Evolutionary conservation across 2,329 filamentous ascomycete genomes (phyloP).

Genomic region (Aspergillus sp.): DNA sequence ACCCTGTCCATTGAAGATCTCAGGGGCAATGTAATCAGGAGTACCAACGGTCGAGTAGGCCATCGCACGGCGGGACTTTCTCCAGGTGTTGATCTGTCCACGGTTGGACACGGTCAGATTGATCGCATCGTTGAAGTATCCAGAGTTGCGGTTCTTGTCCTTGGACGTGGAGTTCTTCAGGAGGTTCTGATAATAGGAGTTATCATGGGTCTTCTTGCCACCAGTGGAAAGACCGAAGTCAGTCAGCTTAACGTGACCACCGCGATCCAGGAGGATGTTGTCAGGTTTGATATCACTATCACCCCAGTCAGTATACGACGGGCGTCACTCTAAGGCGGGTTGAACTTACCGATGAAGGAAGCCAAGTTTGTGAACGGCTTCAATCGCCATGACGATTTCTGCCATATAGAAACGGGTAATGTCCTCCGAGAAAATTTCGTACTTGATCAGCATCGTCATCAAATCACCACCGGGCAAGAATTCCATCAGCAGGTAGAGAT

Average conservation of each 20-base stretch:
- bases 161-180: constrained; percentile 72
- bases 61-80: constrained; percentile 90
- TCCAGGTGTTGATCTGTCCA: constrained; percentile 97
- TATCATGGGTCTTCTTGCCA: constrained; percentile 96
- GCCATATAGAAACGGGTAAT: constrained; percentile 99
- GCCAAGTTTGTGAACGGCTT: constrained; percentile 94
- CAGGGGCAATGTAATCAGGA: constrained; percentile 96
- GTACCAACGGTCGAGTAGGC: constrained; percentile 98
- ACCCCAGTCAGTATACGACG: constrained; percentile 16
- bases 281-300: constrained; percentile 95
- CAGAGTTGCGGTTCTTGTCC: constrained; percentile 81
- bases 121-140: constrained; percentile 89
- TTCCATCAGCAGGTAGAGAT: constrained; percentile 99
- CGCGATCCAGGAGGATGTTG: constrained; percentile 93
- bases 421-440: constrained; percentile 98
- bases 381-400: constrained; percentile 95
- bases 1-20: constrained; percentile 95
- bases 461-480: constrained; percentile 96
- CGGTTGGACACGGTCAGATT: constrained; percentile 97
- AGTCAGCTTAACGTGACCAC: constrained; percentile 95
- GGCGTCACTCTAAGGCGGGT: not conserved
- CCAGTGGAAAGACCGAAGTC: constrained; percentile 97
- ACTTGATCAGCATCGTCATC: constrained; percentile 99
- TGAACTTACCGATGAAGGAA: constrained; percentile 88
- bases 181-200: constrained; percentile 96